Base-by-base conservation (phyloP, 1,284 basidiomycete species). In the Austroboletus olivaceoglutinosus region DNA sequence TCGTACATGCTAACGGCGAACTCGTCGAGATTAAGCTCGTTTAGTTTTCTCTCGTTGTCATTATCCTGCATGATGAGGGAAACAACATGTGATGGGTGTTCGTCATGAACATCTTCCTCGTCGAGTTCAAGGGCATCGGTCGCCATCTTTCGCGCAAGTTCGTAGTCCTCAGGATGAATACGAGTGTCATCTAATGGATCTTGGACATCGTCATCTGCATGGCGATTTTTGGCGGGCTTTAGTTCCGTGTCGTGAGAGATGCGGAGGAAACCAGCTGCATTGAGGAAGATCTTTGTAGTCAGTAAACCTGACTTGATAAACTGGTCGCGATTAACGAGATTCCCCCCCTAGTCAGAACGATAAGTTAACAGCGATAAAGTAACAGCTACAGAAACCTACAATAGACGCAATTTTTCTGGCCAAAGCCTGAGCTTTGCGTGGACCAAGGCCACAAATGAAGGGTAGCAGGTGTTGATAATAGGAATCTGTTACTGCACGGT, bases 141-240 rank as follows among this genome's bases (percentile, higher is more conserved):
- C 31, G 97, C 96, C 93, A 99, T 98, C 76, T 99, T 98, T 41
- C 93, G 86, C 2, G 97, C 96, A 48, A 98, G 81, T 62, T 98
- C 93, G 69, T 99, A 99, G 72, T 99, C 96, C 70, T 98, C 94
- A 1, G 93, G 93, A 69, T 99, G 97, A 55, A 99, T 93, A 15
- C 97, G 89, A 21, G 96, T 99, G 63, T 88, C 86, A 68, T 99
- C 97, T 41, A 99, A 77, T 5, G 94, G 92, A 70, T 99, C 96
- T 12, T 90, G 86, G 12, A 81, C 76, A 53, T 85, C 80, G 49
- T 88, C 85, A 46, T 88, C 83, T 43, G 85, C 81, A 52, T 82
- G 81, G 19, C 90, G 81, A 60, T 85, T 80, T 67, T 89, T 88
- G 36, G 75, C 65, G 36, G 76, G 71, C 48, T 79, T 81, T 33